Conservation (phyloP, 139 green algal species). For the Volvox reticuliferus region DNA sequence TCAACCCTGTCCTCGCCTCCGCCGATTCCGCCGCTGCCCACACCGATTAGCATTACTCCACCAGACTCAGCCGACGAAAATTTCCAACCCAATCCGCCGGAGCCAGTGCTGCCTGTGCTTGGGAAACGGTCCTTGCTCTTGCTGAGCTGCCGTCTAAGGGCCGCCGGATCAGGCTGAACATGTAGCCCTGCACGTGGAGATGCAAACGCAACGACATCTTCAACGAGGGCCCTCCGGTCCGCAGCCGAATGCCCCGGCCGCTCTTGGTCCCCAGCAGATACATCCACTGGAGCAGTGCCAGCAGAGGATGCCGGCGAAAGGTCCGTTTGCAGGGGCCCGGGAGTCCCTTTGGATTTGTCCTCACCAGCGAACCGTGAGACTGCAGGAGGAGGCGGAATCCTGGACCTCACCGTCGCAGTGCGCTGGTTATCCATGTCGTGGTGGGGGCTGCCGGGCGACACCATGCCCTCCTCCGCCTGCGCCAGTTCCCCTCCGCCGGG, state of each 20-base stretch:
- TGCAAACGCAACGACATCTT: not conserved
- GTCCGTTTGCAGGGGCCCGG: too few relatives aligned
- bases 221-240: too few relatives aligned
- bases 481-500: not conserved
- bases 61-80: not conserved
- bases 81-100: constrained; percentile 4
- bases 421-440: not conserved
- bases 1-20: not conserved
- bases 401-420: not conserved
- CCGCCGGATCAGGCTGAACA: not conserved
- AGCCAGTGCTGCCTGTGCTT: not conserved
- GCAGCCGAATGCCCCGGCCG: not conserved
- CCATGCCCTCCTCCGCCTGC: not conserved
- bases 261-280: not conserved
- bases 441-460: not conserved
- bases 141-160: not conserved
- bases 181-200: not conserved
- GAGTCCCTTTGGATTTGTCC: not conserved
- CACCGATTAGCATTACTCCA: not conserved
- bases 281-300: too few relatives aligned
- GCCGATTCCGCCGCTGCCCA: not conserved
- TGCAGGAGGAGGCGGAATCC: not conserved
- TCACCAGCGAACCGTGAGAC: not conserved
- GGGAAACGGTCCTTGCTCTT: not conserved
- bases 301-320: too few relatives aligned